Percentiles rank a stretch among this genome's conserved stretches.
Evolutionary conservation across 2,329 filamentous ascomycete genomes (phyloP).

Genomic region (Trichoderma asperellum): DNA sequence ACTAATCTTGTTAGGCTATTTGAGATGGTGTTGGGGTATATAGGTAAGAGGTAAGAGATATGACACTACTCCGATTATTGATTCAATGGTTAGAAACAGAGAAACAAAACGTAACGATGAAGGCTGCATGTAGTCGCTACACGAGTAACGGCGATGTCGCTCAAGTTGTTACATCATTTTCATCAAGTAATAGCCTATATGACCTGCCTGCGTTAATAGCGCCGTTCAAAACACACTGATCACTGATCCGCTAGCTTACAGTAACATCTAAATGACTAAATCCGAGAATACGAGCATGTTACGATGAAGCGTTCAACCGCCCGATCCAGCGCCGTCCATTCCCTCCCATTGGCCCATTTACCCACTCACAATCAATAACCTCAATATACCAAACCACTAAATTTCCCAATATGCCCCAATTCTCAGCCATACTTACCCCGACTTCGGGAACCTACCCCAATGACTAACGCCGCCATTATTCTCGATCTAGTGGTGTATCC

Average conservation of each 20-base stretch:
- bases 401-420: neutral
- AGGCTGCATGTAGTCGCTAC: neutral
- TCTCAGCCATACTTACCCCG: neutral
- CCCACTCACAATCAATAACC: neutral
- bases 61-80: neutral
- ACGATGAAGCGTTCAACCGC: neutral
- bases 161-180: neutral
- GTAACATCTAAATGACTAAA: neutral
- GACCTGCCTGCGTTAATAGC: neutral
- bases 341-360: neutral
- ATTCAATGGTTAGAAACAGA: neutral
- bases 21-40: neutral
- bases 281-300: neutral
- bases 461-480: neutral
- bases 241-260: neutral
- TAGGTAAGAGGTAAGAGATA: neutral
- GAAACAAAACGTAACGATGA: neutral
- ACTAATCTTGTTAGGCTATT: neutral
- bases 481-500: neutral
- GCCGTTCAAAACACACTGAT: neutral
- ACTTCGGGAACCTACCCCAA: constrained; percentile 9
- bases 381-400: neutral
- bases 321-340: neutral
- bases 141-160: neutral
- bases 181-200: neutral